Evolutionary conservation across 768 basidiomycete genomes (phyloP), one percentile per base, ranked within the genome.

Genomic region (Phlegmacium glaucopus): DNA sequence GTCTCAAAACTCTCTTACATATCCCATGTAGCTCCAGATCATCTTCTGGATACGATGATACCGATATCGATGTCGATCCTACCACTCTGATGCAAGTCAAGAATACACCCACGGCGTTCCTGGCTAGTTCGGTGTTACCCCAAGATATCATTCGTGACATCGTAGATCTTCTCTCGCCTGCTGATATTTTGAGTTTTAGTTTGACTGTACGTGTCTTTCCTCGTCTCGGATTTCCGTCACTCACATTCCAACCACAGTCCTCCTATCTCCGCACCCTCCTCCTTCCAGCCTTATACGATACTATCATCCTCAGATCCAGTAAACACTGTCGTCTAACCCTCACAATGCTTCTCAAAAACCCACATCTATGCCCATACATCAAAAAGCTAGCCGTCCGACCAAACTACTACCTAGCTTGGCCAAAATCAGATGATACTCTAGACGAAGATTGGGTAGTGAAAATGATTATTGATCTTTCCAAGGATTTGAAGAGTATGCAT

Each of bases 381-480:
- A 64, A 63, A 13, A 75, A 72, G 44, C 65, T 79, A 26, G 69
- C 70, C 11, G 63, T 77, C 12, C 67, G 75, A 9, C 76, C 77
- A 1, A 77, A 77, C 51, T 79, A 77, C 56, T 77, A 77, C 57
- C 69, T 77, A 26, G 64, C 76, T 6, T 77, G 76, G 75, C 77
- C 77, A 2, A 66, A 64, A 49, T 64, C 67, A 17, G 72, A 78
- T 40, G 65, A 67, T 28, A 54, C 56, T 8, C 54, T 77, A 17
- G 63, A 66, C 41, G 77, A 78, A 50, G 57, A 41, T 0, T 70
- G 72, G 72, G 72, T 79, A 0, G 69, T 65, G 12, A 41, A 53
- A 3, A 65, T 54, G 56, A 68, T 78, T 8, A 55, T 56, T 15
- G 29, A 47, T 2, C 60, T 77, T 9, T 69, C 73, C 5, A 54